Conservation (phyloP, 169 alveolate species). For the Eimeria sp. region DNA sequence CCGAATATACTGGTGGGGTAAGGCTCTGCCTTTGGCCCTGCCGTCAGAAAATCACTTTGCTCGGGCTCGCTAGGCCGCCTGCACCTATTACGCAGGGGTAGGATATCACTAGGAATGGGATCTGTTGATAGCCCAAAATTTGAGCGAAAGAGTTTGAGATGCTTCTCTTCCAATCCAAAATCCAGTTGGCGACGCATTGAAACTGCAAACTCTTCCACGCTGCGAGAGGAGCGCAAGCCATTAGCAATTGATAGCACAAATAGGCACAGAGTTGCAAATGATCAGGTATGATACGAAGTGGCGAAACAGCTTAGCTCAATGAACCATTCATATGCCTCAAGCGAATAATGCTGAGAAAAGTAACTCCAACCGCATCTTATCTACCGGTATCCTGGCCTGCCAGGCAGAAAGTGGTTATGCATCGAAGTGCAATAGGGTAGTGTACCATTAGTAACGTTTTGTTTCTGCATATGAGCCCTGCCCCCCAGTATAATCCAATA, state of each 20-base stretch:
- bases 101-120: constrained; percentile 19
- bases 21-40: neutral
- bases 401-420: neutral
- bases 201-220: constrained; percentile 71
- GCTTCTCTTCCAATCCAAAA: constrained; percentile 65
- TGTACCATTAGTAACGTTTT: neutral
- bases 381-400: neutral
- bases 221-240: neutral
- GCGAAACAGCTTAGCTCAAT: neutral
- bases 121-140: constrained; percentile 44
- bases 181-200: constrained; percentile 77
- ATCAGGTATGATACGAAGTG: neutral
- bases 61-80: constrained; percentile 23
- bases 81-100: constrained; percentile 59
- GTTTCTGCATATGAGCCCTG: neutral
- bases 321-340: neutral
- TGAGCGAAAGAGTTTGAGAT: constrained; percentile 49
- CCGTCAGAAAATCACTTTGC: neutral
- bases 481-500: neutral
- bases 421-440: neutral
- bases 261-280: neutral
- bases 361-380: neutral
- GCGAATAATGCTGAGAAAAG: neutral
- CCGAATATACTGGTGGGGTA: constrained; percentile 40
- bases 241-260: neutral